These are phyloP conservation scores for Endogone sp. DNA, from an alignment of 192 early-diverging fungal species.

Conservation along the genomic window DNA sequence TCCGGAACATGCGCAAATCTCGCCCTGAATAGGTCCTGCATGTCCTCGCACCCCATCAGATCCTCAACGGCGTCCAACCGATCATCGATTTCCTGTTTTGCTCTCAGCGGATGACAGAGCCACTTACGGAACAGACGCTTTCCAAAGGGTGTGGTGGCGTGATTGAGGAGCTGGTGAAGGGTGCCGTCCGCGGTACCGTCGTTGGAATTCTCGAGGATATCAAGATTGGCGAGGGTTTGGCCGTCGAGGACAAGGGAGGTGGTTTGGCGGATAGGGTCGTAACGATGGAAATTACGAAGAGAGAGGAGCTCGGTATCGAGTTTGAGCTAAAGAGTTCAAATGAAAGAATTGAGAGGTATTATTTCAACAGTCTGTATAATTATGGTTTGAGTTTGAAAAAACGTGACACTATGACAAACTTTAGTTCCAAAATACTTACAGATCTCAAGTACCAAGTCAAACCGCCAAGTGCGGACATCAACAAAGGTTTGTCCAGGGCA, in stretches of 20 bases:
- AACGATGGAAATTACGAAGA: conserved; percentile 74
- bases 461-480: conserved; percentile 38
- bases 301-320: conserved; percentile 84
- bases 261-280: conserved; percentile 77
- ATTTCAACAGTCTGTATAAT: neutral
- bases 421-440: conserved; percentile 30
- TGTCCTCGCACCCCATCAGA: conserved; percentile 49
- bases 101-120: conserved; percentile 86
- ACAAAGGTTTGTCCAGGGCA: conserved; percentile 26
- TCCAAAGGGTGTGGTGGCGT: conserved; percentile 87
- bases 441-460: conserved; percentile 85
- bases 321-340: conserved; percentile 54
- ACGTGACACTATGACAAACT: neutral
- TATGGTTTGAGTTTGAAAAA: neutral
- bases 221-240: conserved; percentile 88
- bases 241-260: conserved; percentile 87
- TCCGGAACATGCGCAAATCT: conserved; percentile 65
- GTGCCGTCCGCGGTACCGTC: conserved; percentile 77
- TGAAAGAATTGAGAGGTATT: neutral
- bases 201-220: conserved; percentile 80
- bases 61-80: conserved; percentile 90
- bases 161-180: conserved; percentile 81
- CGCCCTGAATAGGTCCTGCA: conserved; percentile 41
- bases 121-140: conserved; percentile 75
- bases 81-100: conserved; percentile 64